Evolutionary conservation across 495 filamentous ascomycete species (phyloP).

Genomic region (Aspergillus carlsbadensis): DNA sequence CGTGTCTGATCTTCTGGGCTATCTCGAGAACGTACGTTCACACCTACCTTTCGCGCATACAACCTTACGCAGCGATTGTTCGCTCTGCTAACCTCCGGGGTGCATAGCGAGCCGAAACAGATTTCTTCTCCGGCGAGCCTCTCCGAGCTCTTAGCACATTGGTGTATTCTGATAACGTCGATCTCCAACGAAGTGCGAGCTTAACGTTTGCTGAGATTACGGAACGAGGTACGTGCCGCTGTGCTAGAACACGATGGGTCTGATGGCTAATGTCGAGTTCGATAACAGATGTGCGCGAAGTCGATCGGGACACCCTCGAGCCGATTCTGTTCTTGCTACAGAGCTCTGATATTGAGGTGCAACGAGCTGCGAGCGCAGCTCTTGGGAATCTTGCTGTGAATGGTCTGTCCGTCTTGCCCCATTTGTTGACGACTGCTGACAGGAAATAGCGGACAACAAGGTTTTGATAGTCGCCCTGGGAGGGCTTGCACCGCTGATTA

Average conservation of each 20-base stretch:
- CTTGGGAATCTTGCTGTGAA: slow-evolving; percentile 96
- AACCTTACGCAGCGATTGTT: background rate
- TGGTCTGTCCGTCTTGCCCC: slow-evolving; percentile 55
- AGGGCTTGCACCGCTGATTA: slow-evolving; percentile 87
- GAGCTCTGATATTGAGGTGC: slow-evolving; percentile 94
- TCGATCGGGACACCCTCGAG: slow-evolving; percentile 90
- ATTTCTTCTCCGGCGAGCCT: slow-evolving; percentile 98
- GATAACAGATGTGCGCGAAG: slow-evolving; percentile 83
- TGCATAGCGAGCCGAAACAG: slow-evolving; percentile 82
- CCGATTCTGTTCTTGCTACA: slow-evolving; percentile 95
- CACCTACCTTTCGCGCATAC: background rate
- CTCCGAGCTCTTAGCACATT: slow-evolving; percentile 90
- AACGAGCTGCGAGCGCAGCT: slow-evolving; percentile 93
- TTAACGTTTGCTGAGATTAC: slow-evolving; percentile 99
- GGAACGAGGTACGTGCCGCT: slow-evolving; percentile 73
- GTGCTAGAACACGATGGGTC: background rate
- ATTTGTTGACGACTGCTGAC: slow-evolving; percentile 42
- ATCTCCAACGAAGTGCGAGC: slow-evolving; percentile 94
- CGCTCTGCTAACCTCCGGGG: slow-evolving; percentile 14
- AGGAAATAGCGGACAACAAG: slow-evolving; percentile 84
- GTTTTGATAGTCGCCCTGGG: slow-evolving; percentile 91
- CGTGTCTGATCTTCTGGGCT: slow-evolving; percentile 91
- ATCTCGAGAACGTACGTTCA: slow-evolving; percentile 84
- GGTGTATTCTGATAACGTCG: slow-evolving; percentile 98
- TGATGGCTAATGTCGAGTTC: slow-evolving; percentile 12